A percentile compares a stretch with the other conserved stretches of the same genome.
phyloP scores from a whole-genome alignment of 1,284 basidiomycete genomes.

The Cerrena zonata region DNA sequence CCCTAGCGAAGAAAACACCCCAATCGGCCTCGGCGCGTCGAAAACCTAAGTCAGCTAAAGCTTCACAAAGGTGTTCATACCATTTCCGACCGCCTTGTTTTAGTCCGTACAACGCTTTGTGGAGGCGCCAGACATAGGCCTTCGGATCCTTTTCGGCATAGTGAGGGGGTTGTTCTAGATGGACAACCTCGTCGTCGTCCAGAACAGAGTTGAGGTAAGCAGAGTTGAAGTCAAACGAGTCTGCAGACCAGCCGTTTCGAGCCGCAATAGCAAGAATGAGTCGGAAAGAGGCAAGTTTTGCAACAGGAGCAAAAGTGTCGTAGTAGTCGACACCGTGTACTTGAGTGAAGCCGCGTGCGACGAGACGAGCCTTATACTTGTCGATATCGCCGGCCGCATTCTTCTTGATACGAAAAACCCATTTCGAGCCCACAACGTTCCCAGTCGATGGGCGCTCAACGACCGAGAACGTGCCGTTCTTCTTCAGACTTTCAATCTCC shows the following conservation, averaged over 20 bases:
- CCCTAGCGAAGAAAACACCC: slow-evolving; percentile 14
- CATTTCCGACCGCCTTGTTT: slow-evolving; percentile 21
- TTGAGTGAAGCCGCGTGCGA: slow-evolving; percentile 39
- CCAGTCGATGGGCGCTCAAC: slow-evolving; percentile 12
- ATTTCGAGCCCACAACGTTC: slow-evolving; percentile 13
- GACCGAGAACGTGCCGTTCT: slow-evolving; percentile 18
- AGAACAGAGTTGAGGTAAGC: slow-evolving; percentile 16
- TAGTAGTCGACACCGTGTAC: slow-evolving; percentile 30
- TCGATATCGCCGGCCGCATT: slow-evolving; percentile 19
- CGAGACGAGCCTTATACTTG: slow-evolving; percentile 26
- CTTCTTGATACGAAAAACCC: slow-evolving; percentile 27
- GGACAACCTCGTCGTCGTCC: slow-evolving; percentile 13
- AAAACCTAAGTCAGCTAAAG: slow-evolving; percentile 16
- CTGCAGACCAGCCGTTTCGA: slow-evolving; percentile 17
- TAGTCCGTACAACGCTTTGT: slow-evolving; percentile 21
- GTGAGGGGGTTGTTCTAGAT: slow-evolving; percentile 29
- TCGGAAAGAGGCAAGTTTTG: slow-evolving; percentile 29
- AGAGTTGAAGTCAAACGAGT: slow-evolving; percentile 13
- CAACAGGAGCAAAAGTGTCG: slow-evolving; percentile 40
- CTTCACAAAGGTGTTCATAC: slow-evolving; percentile 12
- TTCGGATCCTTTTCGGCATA: slow-evolving; percentile 13
- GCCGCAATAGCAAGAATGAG: slow-evolving; percentile 30
- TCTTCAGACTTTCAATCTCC: slow-evolving; percentile 19
- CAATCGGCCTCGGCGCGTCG: slow-evolving; percentile 14
- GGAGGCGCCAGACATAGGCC: slow-evolving; percentile 11